Conservation (phyloP, 139 green algal genomes). For the Chlorella sp. region DNA sequence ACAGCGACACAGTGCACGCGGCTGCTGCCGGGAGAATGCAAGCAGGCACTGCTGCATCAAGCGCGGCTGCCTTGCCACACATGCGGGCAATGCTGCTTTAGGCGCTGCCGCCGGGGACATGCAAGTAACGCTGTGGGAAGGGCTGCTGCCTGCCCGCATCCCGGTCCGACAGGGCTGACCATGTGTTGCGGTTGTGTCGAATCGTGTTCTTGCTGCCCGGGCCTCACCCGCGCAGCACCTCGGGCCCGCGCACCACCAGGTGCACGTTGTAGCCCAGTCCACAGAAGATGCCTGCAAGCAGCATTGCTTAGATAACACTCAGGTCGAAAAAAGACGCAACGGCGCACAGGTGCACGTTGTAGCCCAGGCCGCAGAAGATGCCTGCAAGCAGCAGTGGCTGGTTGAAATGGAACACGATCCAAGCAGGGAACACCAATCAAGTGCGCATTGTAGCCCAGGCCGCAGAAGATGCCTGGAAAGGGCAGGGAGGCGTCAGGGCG, state of each 20-base stretch:
- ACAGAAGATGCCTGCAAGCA: neutral
- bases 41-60: too few relatives aligned
- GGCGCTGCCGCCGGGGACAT: too few relatives aligned
- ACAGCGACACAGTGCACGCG: too few relatives aligned
- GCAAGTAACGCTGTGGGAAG: constrained; percentile 20
- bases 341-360: constrained; percentile 85
- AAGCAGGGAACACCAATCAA: too few relatives aligned
- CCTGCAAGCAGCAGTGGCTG: neutral
- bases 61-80: too few relatives aligned
- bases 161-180: too few relatives aligned
- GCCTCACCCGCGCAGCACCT: constrained; percentile 61
- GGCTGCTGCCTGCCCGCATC: neutral
- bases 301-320: too few relatives aligned
- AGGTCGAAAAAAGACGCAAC: too few relatives aligned
- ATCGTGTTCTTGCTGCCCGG: too few relatives aligned
- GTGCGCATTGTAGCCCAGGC: constrained; percentile 88
- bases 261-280: constrained; percentile 89
- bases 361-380: constrained; percentile 70
- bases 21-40: too few relatives aligned
- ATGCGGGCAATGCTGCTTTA: too few relatives aligned
- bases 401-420: neutral
- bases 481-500: neutral
- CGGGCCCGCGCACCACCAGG: constrained; percentile 70
- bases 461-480: constrained; percentile 9
- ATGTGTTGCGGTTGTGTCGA: too few relatives aligned